Base-by-base conservation (phyloP, 1,284 basidiomycete genomes). In the Mrakiaceae sp. region DNA sequence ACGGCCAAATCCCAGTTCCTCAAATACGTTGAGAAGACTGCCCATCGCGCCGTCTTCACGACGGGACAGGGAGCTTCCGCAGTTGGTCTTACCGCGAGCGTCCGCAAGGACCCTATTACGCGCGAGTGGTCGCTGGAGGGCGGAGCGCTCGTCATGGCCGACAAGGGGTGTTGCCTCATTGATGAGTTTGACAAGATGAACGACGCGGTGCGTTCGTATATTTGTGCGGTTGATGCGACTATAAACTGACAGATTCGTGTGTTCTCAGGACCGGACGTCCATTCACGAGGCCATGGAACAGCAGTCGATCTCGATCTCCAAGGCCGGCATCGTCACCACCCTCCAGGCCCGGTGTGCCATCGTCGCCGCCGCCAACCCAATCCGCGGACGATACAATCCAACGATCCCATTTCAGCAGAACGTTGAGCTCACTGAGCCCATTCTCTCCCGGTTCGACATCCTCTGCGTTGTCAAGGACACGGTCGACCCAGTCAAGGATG, bases 181-280 rank as follows among this genome's bases (percentile, higher is more conserved):
- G 95, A 99, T 78, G 96, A 98, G 78, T 99, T 99, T 75, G 95
- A 99, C 81, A 99, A 99, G 81, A 99, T 99, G 95, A 98, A 98
- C 78, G 95, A 98, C 72, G 84, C 90, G 27, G 78, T 79, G 64
- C 66, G 74, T 61, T 16, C 42, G 9, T 51, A 53, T 40, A 5
- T 10, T 16, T 27, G 7, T 11, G 12, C 47, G 6, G 10, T 60
- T n/a, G 47, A 39, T 9, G 27, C 11, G 8, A 1, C 4, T 7
- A 9, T 55, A 14, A 27, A 27, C n/a, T 7, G n/a, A 16, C 9
- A 39, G 9, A 60, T 1, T 3, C 4, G 42, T 10, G 5, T 51
- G 9, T 6, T 49, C 27, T 8, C 50, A 66, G 46, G 91, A 94
- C 76, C 82, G 93, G 69, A 98, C 95, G 10, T 98, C 93, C 6